Percentiles rank a stretch among this genome's conserved stretches.
Evolutionary conservation across 75 land plant species (phyloP).

Genomic region (Sequoia sempervirens): DNA sequence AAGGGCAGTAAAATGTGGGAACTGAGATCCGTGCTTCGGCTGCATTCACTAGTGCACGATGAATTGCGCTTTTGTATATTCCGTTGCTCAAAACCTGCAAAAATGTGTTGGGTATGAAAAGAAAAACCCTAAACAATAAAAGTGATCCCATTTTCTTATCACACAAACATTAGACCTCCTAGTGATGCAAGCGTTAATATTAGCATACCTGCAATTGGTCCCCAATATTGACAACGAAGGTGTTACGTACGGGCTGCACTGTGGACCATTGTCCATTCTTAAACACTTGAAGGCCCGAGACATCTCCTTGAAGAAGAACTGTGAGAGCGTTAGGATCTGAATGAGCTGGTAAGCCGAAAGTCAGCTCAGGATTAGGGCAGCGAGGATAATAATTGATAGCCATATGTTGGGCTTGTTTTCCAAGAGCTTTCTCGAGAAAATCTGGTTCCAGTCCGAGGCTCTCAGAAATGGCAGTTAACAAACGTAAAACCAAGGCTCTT

Average conservation of each 20-base stretch:
- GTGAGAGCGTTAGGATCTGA: constrained; percentile 48
- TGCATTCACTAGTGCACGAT: constrained; percentile 61
- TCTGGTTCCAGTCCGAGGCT: constrained; percentile 37
- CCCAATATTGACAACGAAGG: constrained; percentile 51
- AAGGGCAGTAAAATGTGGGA: constrained; percentile 31
- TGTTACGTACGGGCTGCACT: constrained; percentile 36
- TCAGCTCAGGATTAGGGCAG: constrained; percentile 55
- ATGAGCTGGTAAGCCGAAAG: constrained; percentile 42
- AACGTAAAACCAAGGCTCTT: constrained; percentile 16
- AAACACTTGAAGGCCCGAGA: constrained; percentile 47
- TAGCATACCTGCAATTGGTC: constrained; percentile 56
- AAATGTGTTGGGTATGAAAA: too few relatives aligned
- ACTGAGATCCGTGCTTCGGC: constrained; percentile 42
- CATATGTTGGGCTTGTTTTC: constrained; percentile 28
- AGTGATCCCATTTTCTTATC: too few relatives aligned
- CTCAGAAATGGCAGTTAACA: constrained; percentile 35
- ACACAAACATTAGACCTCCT: too few relatives aligned
- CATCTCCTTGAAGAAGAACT: constrained; percentile 40
- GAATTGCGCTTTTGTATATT: constrained; percentile 49
- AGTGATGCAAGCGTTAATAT: too few relatives aligned
- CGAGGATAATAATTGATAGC: constrained; percentile 51
- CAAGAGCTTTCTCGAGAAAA: constrained; percentile 20
- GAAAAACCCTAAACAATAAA: too few relatives aligned
- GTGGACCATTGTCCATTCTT: constrained; percentile 37
- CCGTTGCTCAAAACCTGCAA: constrained; percentile 65